Conservation (phyloP, 768 basidiomycete genomes). For the Naganishia friedmannii region DNA sequence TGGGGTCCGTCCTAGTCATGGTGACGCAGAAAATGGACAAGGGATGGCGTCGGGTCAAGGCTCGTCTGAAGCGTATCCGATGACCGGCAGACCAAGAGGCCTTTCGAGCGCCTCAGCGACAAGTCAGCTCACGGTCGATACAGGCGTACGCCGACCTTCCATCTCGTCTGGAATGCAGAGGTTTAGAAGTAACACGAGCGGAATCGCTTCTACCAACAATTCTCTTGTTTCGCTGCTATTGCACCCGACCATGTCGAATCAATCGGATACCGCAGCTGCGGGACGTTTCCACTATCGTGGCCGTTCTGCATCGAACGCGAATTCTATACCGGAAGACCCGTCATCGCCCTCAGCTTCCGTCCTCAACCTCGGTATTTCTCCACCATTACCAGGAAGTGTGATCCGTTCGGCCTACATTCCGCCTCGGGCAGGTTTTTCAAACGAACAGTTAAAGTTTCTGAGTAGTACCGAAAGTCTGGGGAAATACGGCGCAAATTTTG, state of each 20-base stretch:
- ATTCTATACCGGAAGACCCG: neutral
- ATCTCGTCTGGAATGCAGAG: conserved; percentile 20
- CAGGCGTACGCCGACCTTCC: neutral
- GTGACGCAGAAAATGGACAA: conserved; percentile 2
- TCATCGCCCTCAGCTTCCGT: conserved; percentile 22
- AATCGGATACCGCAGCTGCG: neutral
- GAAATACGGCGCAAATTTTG: conserved; percentile 24
- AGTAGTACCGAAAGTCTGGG: conserved; percentile 32
- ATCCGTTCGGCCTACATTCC: conserved; percentile 25
- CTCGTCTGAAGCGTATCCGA: conserved; percentile 7
- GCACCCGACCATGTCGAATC: conserved; percentile 15
- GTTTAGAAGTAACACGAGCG: neutral
- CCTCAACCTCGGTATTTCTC: conserved; percentile 26
- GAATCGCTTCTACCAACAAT: conserved; percentile 8
- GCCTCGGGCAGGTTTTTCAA: conserved; percentile 25
- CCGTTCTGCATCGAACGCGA: conserved; percentile 7
- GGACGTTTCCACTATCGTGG: neutral
- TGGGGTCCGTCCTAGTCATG: neutral
- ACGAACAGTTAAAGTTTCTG: conserved; percentile 27
- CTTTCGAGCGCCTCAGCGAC: conserved; percentile 15
- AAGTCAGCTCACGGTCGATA: conserved; percentile 12
- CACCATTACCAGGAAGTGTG: conserved; percentile 25
- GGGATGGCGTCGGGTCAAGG: neutral
- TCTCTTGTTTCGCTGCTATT: conserved; percentile 24
- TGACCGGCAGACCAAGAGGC: conserved; percentile 25